Conservation (phyloP, 441 rosid genomes). For the Sinapis alba region DNA sequence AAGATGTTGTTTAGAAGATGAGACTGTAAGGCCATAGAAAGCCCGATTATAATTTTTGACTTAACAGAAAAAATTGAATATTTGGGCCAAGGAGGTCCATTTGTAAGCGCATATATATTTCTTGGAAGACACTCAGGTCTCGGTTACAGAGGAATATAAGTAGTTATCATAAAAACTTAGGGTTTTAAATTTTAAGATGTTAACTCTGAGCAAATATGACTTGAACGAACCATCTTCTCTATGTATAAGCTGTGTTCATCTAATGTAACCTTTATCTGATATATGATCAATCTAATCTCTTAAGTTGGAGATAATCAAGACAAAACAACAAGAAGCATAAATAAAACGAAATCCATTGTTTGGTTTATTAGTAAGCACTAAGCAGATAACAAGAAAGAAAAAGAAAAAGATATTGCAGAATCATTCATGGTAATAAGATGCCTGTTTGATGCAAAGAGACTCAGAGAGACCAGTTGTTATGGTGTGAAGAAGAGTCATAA, state of each 20-base stretch:
- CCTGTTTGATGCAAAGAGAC: conserved; percentile 16
- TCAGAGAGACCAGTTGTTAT: conserved; percentile 69
- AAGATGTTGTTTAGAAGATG: not conserved
- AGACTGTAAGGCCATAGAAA: not conserved
- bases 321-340: not conserved
- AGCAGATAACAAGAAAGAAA: not conserved
- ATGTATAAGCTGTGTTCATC: not conserved
- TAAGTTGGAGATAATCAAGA: not conserved
- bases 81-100: not conserved
- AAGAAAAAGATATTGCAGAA: conserved; percentile 3
- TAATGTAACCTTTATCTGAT: not conserved
- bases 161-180: no score
- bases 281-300: not conserved
- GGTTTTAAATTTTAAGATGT: not conserved
- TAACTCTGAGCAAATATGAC: not conserved
- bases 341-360: conserved; percentile 17
- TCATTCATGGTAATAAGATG: conserved; percentile 8
- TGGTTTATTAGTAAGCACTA: conserved; percentile 22
- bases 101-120: not conserved
- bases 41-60: not conserved
- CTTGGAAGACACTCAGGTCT: not conserved
- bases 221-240: not conserved
- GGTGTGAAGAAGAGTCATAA: conserved; percentile 53
- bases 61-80: not conserved
- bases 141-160: no score